Evolutionary conservation across 176 grass and related monocot genomes (phyloP), one percentile per base, ranked within the genome.

Genomic region (Cenchrus purpureus): DNA sequence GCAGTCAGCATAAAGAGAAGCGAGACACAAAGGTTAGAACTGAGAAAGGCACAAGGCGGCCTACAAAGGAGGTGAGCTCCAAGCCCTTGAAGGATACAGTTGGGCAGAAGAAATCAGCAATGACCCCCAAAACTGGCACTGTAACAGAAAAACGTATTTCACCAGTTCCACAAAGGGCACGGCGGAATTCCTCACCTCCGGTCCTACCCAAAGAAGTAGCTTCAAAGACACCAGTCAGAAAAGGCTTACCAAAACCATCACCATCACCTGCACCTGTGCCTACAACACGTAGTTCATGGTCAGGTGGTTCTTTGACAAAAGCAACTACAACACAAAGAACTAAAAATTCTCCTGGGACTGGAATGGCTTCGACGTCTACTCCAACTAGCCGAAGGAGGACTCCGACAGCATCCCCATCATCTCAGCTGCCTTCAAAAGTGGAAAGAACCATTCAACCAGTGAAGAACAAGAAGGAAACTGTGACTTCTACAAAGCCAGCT

Each of bases 131-230:
- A 85, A 81, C 83, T 74, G 73, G 71, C 65, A 88, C 63, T 50
- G 32, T 46, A 67, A 56, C 83, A 56, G 94, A 97, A 84, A 99
- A 94, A 78, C 89, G 82, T 74, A 85, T 82, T 74, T 92, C 91
- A 71, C 83, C 90, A 67, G 78, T 79, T 90, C 84, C 79, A 51
- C 91, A 97, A 83, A 94, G 85, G 81, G 54, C 71, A 44, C 71
- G 90, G 16, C 94, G 94, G 92, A 99, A 94, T 95, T 97, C 97
- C 4, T 90, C 97, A 73, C 94, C 97, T 57, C 94, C 89, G 12
- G 85, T 92, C 63, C 73, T 89, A 65, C 90, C 88, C 10, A 99
- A 97, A 72, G 94, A 99, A 88, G 76, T 86, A 11, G 37, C 14
- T 37, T 91, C 88, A 58, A 99, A 99, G 83, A 76, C 87, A 80